Base-by-base conservation (phyloP, 1,139 yeast species). In the Taphrina confusa region DNA sequence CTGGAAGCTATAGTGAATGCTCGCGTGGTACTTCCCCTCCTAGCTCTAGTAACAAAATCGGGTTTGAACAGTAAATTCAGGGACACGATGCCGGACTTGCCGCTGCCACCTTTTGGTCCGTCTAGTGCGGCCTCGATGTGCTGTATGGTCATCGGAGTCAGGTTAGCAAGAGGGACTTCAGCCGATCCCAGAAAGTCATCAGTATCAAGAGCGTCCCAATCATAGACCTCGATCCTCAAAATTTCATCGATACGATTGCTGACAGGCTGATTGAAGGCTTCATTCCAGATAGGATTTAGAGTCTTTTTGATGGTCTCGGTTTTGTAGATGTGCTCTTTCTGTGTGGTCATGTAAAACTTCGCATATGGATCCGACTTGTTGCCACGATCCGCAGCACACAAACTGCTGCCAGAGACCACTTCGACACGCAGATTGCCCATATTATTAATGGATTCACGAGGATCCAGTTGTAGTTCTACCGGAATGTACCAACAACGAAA, bases 291-390 rank as follows among this genome's bases (percentile, higher is more conserved):
- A 14, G 99, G 99, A 62, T 86, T 81, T 67, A 92, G 79, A 0
- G 97, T 89, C 78, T 84, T 90, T 78, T 91, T 92, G 65, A 82
- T 75, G 46, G 84, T 84, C 73, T 88, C 85, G 42, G 96, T 81
- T 76, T 88, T 89, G 76, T 76, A 82, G 8, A 84, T 82, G 64
- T 79, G 77, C 52, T 75, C 80, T 28, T 84, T 84, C 22, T 55
- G 40, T 1, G 39, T 30, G 70, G 88, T 82, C 69, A 89, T 73
- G 68, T 74, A 81, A 63, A 88, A 79, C 68, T 83, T 80, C 62
- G 84, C 79, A 70, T 83, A 92, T 63, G 99, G 99, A 73, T 92
- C 99, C 6, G 96, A 88, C 71, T 85, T 86, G 60, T 97, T 97
- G 66, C 86, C 85, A 27, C 88, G 77, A 72, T 92, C 99, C 25